These are phyloP conservation scores for Phoma sp. DNA, from an alignment of 2,329 filamentous ascomycete genomes.

Conservation along the genomic window DNA sequence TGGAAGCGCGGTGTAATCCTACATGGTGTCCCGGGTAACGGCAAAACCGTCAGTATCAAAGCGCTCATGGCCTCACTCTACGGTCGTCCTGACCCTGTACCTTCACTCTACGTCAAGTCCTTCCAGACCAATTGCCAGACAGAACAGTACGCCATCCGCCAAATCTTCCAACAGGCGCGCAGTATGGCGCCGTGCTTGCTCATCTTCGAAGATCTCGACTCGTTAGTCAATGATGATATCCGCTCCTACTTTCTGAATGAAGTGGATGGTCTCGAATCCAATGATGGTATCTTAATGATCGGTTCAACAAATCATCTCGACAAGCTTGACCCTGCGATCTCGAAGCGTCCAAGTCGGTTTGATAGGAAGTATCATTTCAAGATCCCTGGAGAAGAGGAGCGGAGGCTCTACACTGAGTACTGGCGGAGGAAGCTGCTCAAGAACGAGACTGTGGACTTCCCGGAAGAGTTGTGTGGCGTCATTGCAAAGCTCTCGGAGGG, in stretches of 20 bases:
- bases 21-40: conserved; percentile 67
- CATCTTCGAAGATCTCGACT: conserved; percentile 75
- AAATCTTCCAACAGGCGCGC: conserved; percentile 59
- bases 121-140: conserved; percentile 57
- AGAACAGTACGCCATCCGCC: conserved; percentile 57
- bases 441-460: conserved; percentile 46
- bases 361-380: conserved; percentile 56
- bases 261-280: conserved; percentile 71
- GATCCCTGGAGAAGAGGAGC: conserved; percentile 44
- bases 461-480: conserved; percentile 42
- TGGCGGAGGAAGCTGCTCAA: conserved; percentile 50
- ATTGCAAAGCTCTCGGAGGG: conserved; percentile 48
- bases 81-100: conserved; percentile 58
- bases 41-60: conserved; percentile 74
- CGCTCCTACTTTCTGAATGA: conserved; percentile 76
- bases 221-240: conserved; percentile 64
- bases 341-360: conserved; percentile 54
- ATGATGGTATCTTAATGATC: conserved; percentile 73
- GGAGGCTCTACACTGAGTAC: conserved; percentile 50
- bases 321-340: conserved; percentile 67
- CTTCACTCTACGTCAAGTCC: conserved; percentile 62
- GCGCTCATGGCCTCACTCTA: conserved; percentile 70
- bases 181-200: conserved; percentile 70
- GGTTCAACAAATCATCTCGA: conserved; percentile 70
- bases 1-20: conserved; percentile 59